These are phyloP conservation scores for Pulveroboletus ravenelii DNA, from an alignment of 768 basidiomycete species.

Conservation along the genomic window DNA sequence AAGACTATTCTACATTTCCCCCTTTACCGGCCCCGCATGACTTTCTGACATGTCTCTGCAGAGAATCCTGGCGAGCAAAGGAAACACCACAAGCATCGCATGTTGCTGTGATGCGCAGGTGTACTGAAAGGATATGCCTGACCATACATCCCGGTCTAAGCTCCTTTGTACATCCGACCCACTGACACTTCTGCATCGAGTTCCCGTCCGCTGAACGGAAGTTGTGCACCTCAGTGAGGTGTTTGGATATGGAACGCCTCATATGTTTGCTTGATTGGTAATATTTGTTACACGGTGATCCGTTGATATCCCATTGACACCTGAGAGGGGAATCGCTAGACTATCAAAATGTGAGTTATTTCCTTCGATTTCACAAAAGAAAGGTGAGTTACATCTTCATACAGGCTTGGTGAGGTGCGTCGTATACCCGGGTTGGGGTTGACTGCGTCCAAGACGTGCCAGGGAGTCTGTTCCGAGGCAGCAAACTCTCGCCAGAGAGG, in stretches of 20 bases:
- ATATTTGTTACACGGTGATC: neutral
- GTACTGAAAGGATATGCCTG: slow-evolving; percentile 22
- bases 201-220: slow-evolving; percentile 7
- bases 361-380: neutral
- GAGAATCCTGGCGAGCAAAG: slow-evolving; percentile 28
- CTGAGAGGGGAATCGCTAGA: neutral
- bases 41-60: slow-evolving; percentile 23
- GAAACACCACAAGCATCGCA: slow-evolving; percentile 19
- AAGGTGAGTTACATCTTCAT: neutral
- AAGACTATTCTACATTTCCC: neutral
- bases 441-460: neutral
- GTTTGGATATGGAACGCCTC: slow-evolving; percentile 12
- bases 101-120: slow-evolving; percentile 8
- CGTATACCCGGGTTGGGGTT: neutral
- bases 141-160: slow-evolving; percentile 27
- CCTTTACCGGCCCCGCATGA: slow-evolving; percentile 6
- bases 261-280: neutral
- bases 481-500: neutral
- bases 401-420: neutral
- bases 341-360: neutral
- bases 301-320: slow-evolving; percentile 13
- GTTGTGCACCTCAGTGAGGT: slow-evolving; percentile 4
- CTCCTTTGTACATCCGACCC: slow-evolving; percentile 17
- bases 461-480: neutral
- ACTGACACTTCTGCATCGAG: slow-evolving; percentile 7